These are phyloP conservation scores for Asclepias syriaca DNA, from an alignment of 257 asterid species.

Conservation along the genomic window DNA sequence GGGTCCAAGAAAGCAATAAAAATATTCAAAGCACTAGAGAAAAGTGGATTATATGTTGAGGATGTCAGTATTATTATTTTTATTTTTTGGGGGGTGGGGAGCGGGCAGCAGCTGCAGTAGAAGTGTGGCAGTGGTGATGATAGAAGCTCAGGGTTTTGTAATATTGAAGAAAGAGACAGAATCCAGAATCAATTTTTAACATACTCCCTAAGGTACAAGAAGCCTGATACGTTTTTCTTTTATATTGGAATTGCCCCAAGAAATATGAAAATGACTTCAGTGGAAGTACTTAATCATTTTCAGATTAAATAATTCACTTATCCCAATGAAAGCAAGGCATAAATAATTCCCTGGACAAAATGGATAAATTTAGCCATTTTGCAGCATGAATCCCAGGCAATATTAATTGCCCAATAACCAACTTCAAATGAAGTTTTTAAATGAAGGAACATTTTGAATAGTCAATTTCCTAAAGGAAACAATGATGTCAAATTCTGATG, in stretches of 20 bases:
- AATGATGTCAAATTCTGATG: neutral
- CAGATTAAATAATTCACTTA: too few relatives aligned
- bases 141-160: neutral
- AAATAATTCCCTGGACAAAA: neutral
- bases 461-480: neutral
- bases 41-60: constrained; percentile 53
- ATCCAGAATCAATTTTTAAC: neutral
- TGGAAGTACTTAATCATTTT: neutral
- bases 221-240: neutral
- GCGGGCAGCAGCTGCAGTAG: neutral
- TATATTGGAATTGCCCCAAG: neutral
- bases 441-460: too few relatives aligned
- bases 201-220: neutral
- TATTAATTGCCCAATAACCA: neutral
- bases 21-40: constrained; percentile 47
- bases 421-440: neutral
- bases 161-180: neutral
- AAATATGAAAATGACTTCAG: neutral
- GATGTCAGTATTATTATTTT: constrained; percentile 36
- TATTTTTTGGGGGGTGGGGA: too few relatives aligned
- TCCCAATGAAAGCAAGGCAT: neutral
- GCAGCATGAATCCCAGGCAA: neutral
- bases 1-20: constrained; percentile 53
- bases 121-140: neutral
- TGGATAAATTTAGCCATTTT: neutral